Evolutionary conservation across 768 basidiomycete species (phyloP).

Genomic region (Mycena latifolia): DNA sequence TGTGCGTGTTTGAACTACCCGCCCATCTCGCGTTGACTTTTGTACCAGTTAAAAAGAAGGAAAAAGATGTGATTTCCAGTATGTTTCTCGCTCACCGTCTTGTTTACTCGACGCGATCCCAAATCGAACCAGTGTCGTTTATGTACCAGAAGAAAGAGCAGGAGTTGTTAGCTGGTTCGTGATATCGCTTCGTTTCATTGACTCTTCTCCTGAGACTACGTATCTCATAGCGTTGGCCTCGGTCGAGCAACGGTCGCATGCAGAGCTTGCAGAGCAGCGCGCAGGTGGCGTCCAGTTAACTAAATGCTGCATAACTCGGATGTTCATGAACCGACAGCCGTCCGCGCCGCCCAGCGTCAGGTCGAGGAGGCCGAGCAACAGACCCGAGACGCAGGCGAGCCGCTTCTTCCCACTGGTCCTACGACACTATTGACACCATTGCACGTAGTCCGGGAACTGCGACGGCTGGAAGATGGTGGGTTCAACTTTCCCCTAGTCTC

Average conservation of each 20-base stretch:
- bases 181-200: not conserved
- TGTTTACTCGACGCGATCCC: not conserved
- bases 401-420: not conserved
- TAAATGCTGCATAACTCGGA: not conserved
- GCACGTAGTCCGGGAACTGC: slow-evolving; percentile 30
- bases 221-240: slow-evolving; percentile 24
- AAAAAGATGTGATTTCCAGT: slow-evolving; percentile 37
- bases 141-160: slow-evolving; percentile 37
- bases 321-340: slow-evolving; percentile 11
- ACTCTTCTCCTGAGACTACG: not conserved
- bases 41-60: slow-evolving; percentile 34
- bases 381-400: slow-evolving; percentile 31
- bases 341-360: slow-evolving; percentile 29
- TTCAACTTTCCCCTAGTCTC: not conserved
- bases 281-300: slow-evolving; percentile 13
- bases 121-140: slow-evolving; percentile 29
- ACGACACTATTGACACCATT: not conserved
- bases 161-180: slow-evolving; percentile 29
- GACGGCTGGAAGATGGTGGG: slow-evolving; percentile 29
- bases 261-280: slow-evolving; percentile 34
- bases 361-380: slow-evolving; percentile 35
- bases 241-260: slow-evolving; percentile 26
- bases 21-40: not conserved
- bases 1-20: slow-evolving; percentile 16
- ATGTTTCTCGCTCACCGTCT: not conserved